Percentiles rank a stretch among this genome's conserved stretches.
Conservation (phyloP, 495 filamentous ascomycete species). For the Aspergillus ostianus region DNA sequence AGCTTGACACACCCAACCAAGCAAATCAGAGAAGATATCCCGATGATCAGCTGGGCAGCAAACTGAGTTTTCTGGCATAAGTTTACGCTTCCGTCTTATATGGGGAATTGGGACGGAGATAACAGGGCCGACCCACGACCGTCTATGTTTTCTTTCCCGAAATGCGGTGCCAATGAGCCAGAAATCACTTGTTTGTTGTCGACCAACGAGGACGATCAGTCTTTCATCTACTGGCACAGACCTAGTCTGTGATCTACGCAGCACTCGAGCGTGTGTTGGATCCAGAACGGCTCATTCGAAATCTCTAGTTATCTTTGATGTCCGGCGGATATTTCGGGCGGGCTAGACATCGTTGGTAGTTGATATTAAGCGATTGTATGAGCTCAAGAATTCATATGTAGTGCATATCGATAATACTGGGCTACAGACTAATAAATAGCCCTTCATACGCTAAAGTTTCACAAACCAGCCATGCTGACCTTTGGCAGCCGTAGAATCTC, state of each 20-base stretch:
- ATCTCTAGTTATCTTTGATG: constrained; percentile 11
- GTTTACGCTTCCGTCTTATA: too few relatives aligned
- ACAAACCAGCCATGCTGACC: constrained; percentile 3
- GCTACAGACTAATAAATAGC: constrained; percentile 4
- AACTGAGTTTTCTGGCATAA: too few relatives aligned
- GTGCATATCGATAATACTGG: background rate
- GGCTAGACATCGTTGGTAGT: background rate
- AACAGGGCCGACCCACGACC: too few relatives aligned
- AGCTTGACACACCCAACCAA: too few relatives aligned
- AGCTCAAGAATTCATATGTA: constrained; percentile 4
- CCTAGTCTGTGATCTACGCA: constrained; percentile 5
- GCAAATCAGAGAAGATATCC: too few relatives aligned
- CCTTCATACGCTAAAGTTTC: constrained; percentile 6
- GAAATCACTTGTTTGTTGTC: background rate
- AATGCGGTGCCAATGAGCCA: too few relatives aligned
- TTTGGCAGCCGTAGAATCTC: background rate
- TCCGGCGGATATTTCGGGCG: constrained; percentile 4
- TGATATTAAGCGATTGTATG: constrained; percentile 3
- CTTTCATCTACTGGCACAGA: background rate
- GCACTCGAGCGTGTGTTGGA: constrained; percentile 5
- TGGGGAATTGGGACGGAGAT: too few relatives aligned
- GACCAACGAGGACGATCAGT: background rate
- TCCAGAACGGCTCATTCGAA: constrained; percentile 6
- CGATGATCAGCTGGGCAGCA: too few relatives aligned
- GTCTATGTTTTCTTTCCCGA: too few relatives aligned